Evolutionary conservation across 257 asterid genomes (phyloP).

Genomic region (Nicotiana benthamiana): DNA sequence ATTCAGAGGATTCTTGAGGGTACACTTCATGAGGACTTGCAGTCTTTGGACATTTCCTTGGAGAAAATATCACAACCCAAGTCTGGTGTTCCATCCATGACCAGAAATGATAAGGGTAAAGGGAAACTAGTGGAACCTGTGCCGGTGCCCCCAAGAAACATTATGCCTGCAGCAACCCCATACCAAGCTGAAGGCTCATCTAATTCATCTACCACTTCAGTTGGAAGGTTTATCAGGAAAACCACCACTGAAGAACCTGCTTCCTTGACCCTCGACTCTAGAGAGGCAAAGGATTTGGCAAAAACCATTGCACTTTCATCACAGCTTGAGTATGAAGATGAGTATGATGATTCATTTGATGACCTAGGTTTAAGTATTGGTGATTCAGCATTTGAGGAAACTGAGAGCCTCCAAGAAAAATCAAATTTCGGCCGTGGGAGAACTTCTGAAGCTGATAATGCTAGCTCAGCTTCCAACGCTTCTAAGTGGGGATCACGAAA

Average conservation of each 20-base stretch:
- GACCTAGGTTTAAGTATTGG: constrained; percentile 81
- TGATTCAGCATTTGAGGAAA: constrained; percentile 66
- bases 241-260: constrained; percentile 30
- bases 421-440: constrained; percentile 23
- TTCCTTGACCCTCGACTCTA: constrained; percentile 38
- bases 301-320: constrained; percentile 66
- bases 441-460: constrained; percentile 23
- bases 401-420: constrained; percentile 31
- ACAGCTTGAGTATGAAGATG: constrained; percentile 92
- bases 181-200: constrained; percentile 34
- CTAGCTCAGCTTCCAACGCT: constrained; percentile 30
- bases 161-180: constrained; percentile 15
- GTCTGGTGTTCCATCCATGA: constrained; percentile 25
- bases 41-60: constrained; percentile 47
- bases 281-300: constrained; percentile 36
- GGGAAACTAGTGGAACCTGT: constrained; percentile 53
- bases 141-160: constrained; percentile 14
- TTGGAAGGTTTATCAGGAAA: constrained; percentile 81
- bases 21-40: constrained; percentile 79
- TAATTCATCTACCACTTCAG: constrained; percentile 41
- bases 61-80: constrained; percentile 50
- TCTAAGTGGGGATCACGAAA: constrained; percentile 61
- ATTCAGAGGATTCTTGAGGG: constrained; percentile 92
- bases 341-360: constrained; percentile 95
- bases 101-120: constrained; percentile 59